Percentiles rank a stretch among this genome's conserved stretches.
Evolutionary conservation across 306 rosid species (phyloP).

Genomic region (Mimosa bimucronata): DNA sequence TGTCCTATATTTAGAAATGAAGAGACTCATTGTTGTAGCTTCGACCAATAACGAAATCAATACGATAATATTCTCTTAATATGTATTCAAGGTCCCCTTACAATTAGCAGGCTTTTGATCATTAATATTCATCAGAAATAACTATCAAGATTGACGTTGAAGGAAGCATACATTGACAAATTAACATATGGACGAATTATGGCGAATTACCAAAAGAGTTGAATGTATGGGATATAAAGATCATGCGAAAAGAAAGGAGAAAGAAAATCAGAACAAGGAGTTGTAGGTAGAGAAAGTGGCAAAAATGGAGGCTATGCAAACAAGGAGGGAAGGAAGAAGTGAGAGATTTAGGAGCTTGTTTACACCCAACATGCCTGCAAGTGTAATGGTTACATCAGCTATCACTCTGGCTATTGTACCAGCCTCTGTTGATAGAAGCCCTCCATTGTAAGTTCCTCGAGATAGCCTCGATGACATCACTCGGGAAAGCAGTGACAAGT

Average conservation of each 20-base stretch:
- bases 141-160: no score
- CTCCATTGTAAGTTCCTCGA: constrained; percentile 91
- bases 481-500: constrained; percentile 87
- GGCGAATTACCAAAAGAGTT: background rate
- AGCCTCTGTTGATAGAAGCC: constrained; percentile 87
- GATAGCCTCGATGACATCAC: constrained; percentile 96
- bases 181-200: no score
- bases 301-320: constrained; percentile 74
- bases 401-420: constrained; percentile 90
- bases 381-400: constrained; percentile 84
- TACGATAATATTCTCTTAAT: no score
- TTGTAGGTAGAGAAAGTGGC: constrained; percentile 83
- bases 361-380: constrained; percentile 72
- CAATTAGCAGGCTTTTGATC: no score
- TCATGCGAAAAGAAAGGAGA: background rate
- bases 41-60: no score
- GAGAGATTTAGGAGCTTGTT: constrained; percentile 79
- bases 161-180: no score
- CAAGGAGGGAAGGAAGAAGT: constrained; percentile 79
- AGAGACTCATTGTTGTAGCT: no score
- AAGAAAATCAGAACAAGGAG: constrained; percentile 62
- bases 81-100: no score
- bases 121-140: no score
- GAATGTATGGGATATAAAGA: background rate
- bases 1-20: no score